Evolutionary conservation across 345 rosid species (phyloP).

Genomic region (Populus euphratica): DNA sequence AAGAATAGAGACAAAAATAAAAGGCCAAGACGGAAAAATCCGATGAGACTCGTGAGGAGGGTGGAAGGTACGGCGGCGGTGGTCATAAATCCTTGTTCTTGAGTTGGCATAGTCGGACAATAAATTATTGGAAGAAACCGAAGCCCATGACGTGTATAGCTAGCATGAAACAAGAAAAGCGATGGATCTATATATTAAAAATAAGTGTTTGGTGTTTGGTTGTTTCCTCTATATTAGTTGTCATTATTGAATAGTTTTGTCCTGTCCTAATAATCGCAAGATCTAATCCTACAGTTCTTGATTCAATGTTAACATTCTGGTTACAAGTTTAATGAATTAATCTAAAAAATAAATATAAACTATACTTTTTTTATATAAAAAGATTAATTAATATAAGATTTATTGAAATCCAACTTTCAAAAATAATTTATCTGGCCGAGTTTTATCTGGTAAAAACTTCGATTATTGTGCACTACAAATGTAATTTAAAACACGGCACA

Average conservation of each 20-base stretch:
- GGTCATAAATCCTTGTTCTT: neutral
- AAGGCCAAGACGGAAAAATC: neutral
- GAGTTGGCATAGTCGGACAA: slow-evolving; percentile 20
- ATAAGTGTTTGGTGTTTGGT: neutral
- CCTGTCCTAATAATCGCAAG: too few relatives aligned
- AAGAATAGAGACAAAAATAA: neutral
- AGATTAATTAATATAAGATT: too few relatives aligned
- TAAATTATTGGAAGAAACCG: slow-evolving; percentile 11
- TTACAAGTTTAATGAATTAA: too few relatives aligned
- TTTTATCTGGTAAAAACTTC: neutral
- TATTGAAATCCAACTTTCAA: too few relatives aligned
- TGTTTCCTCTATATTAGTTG: neutral
- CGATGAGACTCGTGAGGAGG: neutral
- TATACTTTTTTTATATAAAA: too few relatives aligned
- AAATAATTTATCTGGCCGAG: too few relatives aligned
- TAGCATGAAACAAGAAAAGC: neutral
- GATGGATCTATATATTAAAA: neutral
- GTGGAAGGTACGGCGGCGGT: slow-evolving; percentile 15
- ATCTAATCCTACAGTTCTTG: too few relatives aligned
- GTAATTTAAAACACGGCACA: slow-evolving; percentile 22
- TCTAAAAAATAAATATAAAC: too few relatives aligned
- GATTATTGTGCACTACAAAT: slow-evolving; percentile 14
- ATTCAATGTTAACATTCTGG: too few relatives aligned
- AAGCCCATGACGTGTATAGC: neutral
- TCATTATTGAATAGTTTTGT: neutral